Percentiles rank a stretch among this genome's conserved stretches.
phyloP scores from a whole-genome alignment of 495 filamentous ascomycete genomes.

The Penicillium macrosclerotiorum region DNA sequence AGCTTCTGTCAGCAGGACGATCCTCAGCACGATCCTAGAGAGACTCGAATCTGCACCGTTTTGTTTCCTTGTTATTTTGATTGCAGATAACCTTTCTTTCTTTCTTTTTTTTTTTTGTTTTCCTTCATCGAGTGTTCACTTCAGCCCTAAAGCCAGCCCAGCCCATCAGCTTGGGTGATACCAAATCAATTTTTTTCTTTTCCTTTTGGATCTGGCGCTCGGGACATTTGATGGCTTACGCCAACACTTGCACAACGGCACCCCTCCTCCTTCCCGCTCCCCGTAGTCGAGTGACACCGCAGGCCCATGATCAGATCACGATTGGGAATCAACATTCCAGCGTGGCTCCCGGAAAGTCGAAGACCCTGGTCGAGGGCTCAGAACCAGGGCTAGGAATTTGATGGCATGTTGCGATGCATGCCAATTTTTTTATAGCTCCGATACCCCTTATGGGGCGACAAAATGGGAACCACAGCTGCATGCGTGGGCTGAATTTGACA shows the following conservation, averaged over 20 bases:
- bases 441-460: too few relatives aligned
- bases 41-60: neutral
- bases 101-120: neutral
- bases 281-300: constrained; percentile 16
- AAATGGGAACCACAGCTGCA: too few relatives aligned
- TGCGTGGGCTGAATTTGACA: too few relatives aligned
- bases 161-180: neutral
- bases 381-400: too few relatives aligned
- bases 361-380: neutral
- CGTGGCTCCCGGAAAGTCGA: neutral
- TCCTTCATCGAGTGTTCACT: neutral
- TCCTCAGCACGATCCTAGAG: constrained; percentile 1
- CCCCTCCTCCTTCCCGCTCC: neutral
- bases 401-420: too few relatives aligned
- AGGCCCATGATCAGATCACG: neutral
- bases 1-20: neutral
- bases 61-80: neutral
- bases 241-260: constrained; percentile 10
- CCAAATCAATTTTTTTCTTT: neutral
- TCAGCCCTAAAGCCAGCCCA: neutral
- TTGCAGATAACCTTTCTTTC: constrained; percentile 7
- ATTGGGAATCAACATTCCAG: neutral
- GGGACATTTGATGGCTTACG: constrained; percentile 4
- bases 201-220: neutral
- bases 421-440: too few relatives aligned